Base-by-base conservation (phyloP, 139 green algal genomes). In the Tetratostichococcus sp. region DNA sequence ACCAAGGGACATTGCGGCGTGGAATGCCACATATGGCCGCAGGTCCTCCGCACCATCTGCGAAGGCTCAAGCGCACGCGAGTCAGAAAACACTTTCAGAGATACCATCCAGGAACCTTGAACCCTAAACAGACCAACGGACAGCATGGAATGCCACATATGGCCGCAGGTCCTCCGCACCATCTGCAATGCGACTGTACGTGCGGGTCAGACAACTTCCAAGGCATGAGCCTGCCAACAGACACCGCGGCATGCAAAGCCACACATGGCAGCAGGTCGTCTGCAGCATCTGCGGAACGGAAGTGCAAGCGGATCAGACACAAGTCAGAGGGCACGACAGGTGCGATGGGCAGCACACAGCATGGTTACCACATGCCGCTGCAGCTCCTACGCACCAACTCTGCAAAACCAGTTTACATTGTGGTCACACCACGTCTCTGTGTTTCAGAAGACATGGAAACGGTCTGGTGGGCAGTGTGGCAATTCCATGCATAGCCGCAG, bases 131-230 rank as follows among this genome's bases (percentile, higher is more conserved):
- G n/a, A n/a, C n/a, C n/a, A n/a, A n/a, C n/a, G n/a, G n/a, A n/a
- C 83, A 1, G 88, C 87, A 70, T 94, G 85, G 82, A 95, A 97
- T 0, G 91, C 82, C 62, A 89, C 79, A 39, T 94, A 94, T 0
- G 88, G 84, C 28, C 86, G 82, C 77, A 95, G 80, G 11, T 75
- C 81, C 34, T 92, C 84, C 19, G 23, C 3, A 8, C 70, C 70
- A 8, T 16, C 62, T 8, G 35, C 19, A 31, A 67, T 62, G 19
- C 19, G 11, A 17, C 50, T 4, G 50, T 28, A 5, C 8, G 14
- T 8, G 8, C 39, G 8, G 39, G 8, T 50, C 39, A 22, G 39
- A 50, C 8, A 8, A 50, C 8, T 50, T 50, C 39, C n/a, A n/a
- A n/a, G n/a, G n/a, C n/a, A n/a, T n/a, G n/a, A n/a, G n/a, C n/a